Evolutionary conservation across 164 flowering plant species (phyloP), one percentile per base, ranked within the genome.

Genomic region (Berberis thunbergii): DNA sequence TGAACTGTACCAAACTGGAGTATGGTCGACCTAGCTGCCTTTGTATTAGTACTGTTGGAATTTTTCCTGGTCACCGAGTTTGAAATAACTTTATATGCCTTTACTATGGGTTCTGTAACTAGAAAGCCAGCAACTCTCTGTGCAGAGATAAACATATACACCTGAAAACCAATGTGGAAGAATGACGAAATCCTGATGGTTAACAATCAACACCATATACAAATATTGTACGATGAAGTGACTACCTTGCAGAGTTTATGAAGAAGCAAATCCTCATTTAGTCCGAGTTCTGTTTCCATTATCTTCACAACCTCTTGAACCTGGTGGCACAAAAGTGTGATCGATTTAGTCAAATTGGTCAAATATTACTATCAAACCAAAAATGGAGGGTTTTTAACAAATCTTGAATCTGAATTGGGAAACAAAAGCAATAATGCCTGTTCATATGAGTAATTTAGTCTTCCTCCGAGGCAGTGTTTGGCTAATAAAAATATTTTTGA

Each of bases 211-310:
- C n/a, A 40, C 13, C 9, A 13, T 64, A 45, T 6, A 53, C 1
- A 65, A 41, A 54, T 26, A 26, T 0, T 12, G 54, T 10, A 26
- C 1, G 11, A 26, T 2, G 10, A 2, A 0, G 43, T 10, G 13
- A 8, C 38, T 60, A 89, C 97, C 97, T 89, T 85, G 67, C 87
- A 85, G 41, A 60, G 65, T 64, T 84, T 76, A 69, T 85, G 83
- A 49, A 73, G 75, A 50, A 88, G 84, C 92, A 90, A 85, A 12
- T 78, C 85, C 54, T 75, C 77, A 38, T 61, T 52, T 43, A 67
- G 64, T 41, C 91, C 87, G 67, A 93, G 84, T 61, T 90, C 94
- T 66, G 64, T 74, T 69, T 85, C 97, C 89, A 90, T 82, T 76
- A 82, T 80, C 71, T 81, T 78, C 43, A 81, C 74, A 65, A 86